Evolutionary conservation across 352 stramenopile species (phyloP), one percentile per base, ranked within the genome.

Genomic region (Peronospora destructor): DNA sequence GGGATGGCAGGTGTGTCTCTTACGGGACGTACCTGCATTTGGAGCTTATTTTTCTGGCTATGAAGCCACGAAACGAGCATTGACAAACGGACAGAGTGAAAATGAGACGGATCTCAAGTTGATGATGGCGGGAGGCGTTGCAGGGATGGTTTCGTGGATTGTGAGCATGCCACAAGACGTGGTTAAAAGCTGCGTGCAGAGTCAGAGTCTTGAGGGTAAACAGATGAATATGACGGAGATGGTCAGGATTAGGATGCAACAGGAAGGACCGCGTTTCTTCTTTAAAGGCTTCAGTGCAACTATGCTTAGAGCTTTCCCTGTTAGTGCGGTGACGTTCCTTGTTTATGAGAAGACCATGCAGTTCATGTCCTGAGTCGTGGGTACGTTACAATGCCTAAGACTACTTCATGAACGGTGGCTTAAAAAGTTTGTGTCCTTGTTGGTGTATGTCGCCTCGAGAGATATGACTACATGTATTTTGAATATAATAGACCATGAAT

Each of bases 101-200:
- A 82, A 81, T 16, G 80, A 88, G 64, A 87, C 75, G 16, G 73
- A 87, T 28, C 12, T 74, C 35, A 70, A 70, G n/a, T 57, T 89
- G 40, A 71, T 94, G 60, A 64, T 88, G n/a, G 63, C 84, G 0
- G 81, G 84, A 19, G 84, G 84, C 13, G 47, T 90, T 4, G 81
- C 84, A 0, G 84, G 81, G 11, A 87, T 84, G 35, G 53, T 86
- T 36, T 91, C 81, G 19, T 94, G 84, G 81, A 63, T 82, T 19
- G 57, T 88, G 38, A 85, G 73, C 28, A 79, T 91, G 55, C 87
- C 86, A 2, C 66, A 94, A 47, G 87, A 96, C 56, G 87, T 96
- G 19, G 71, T 95, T 59, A 95, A 96, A 70, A 94, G 83, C 21
- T 82, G 84, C 33, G 83, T 93, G 26, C 87, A 96, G 69, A 84